phyloP scores from a whole-genome alignment of 805 yeast genomes.

The Yarrowia deformans region DNA sequence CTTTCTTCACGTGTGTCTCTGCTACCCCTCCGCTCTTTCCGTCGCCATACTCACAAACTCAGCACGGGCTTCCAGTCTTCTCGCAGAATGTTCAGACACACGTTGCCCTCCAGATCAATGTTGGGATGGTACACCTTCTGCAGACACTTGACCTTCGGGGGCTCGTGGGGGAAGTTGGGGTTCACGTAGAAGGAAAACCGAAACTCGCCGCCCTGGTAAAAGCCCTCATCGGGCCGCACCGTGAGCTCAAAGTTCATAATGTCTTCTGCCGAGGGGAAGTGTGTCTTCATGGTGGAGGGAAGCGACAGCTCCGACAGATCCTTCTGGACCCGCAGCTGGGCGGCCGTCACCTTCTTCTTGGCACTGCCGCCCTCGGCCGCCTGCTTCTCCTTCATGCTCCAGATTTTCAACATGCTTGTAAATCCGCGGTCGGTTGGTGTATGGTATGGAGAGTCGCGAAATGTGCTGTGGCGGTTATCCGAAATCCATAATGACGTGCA shows the following conservation, averaged over 20 bases:
- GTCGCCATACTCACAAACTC: slow-evolving; percentile 56
- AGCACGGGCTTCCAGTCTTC: slow-evolving; percentile 98
- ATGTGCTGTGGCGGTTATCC: slow-evolving; percentile 20
- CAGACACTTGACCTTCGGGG: slow-evolving; percentile 81
- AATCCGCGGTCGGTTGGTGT: neutral
- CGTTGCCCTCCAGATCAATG: slow-evolving; percentile 87
- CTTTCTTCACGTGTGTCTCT: too few relatives aligned
- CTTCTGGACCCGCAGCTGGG: slow-evolving; percentile 77
- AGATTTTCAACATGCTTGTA: slow-evolving; percentile 59
- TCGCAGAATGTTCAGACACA: slow-evolving; percentile 86
- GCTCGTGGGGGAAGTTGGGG: slow-evolving; percentile 85
- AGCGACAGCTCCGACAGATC: slow-evolving; percentile 72
- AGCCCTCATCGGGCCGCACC: slow-evolving; percentile 75
- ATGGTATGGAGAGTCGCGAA: neutral
- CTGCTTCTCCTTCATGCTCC: slow-evolving; percentile 65
- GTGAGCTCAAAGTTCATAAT: slow-evolving; percentile 66
- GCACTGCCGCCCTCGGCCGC: slow-evolving; percentile 53
- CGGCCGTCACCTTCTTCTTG: slow-evolving; percentile 58
- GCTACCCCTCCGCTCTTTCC: too few relatives aligned
- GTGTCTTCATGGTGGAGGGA: slow-evolving; percentile 63
- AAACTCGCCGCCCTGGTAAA: slow-evolving; percentile 73
- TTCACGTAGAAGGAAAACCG: slow-evolving; percentile 69
- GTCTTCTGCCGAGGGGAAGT: slow-evolving; percentile 61
- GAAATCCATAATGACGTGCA: neutral
- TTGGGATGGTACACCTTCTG: slow-evolving; percentile 90